Evolutionary conservation across 73 alveolate species (phyloP), one percentile per base, ranked within the genome.

Genomic region (Paramecium primaurelia): DNA sequence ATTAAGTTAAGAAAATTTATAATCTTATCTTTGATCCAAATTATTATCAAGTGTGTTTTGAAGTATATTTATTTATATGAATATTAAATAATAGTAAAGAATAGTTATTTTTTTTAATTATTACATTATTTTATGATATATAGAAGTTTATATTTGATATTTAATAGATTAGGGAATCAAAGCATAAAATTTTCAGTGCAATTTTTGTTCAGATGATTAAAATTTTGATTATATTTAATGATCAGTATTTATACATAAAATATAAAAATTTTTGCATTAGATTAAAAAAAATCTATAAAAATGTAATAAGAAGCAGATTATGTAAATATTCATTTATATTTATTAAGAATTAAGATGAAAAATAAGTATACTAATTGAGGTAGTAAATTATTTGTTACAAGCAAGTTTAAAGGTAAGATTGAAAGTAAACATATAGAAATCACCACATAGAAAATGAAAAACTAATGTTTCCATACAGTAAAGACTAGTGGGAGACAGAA

Each of bases 381-480:
- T 54, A 69, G 54, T 54, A 89, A 71, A 59, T 89, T 18, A 32
- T 89, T 20, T 59, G 88, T 16, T 89, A 89, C 92, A 89, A 89
- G 59, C 91, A 89, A 20, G 75, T 68, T 77, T 58, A 45, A 47
- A 87, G 88, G 87, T 73, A 73, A 73, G 20, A 38, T 40, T 37
- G 34, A 30, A 44, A 34, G 34, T 73, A 38, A 73, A 40, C 87
- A 9, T 49, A 40, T 64, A 77, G 71, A 44, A 73, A 73, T 58
- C 89, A 64, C 30, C 88, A 58, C 28, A 59, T 77, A 26, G 94
- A 89, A 71, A 89, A 71, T 71, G 94, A 89, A 69, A 89, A 89
- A 68, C 47, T 28, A 32, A 89, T 89, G 40, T 89, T 71, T 58
- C 92, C 92, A 25, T 54, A 71, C 45, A 40, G 92, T 6, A 68